Evolutionary conservation across 2,329 filamentous ascomycete genomes (phyloP).

Genomic region (Amphichorda felina): DNA sequence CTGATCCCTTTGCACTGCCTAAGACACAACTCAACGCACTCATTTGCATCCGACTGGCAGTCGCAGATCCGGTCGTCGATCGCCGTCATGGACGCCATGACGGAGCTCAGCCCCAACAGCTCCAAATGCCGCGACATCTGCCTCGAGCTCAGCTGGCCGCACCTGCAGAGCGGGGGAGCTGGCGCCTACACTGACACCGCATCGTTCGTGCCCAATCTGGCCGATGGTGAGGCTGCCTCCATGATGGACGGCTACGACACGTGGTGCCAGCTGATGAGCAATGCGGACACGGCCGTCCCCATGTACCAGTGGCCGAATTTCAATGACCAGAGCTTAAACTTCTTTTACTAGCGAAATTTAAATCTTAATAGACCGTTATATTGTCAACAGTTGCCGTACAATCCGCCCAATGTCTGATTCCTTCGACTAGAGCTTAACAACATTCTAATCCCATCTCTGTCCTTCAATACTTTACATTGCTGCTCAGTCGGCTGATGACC

Average conservation of each 20-base stretch:
- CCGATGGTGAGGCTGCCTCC: slow-evolving; percentile 8
- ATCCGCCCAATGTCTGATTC: too few species aligned
- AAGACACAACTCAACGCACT: not conserved
- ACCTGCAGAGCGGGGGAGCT: slow-evolving; percentile 3
- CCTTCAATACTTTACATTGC: too few species aligned
- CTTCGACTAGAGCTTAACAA: too few species aligned
- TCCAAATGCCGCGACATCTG: slow-evolving; percentile 10
- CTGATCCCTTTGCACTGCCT: slow-evolving; percentile 3
- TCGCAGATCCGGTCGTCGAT: slow-evolving; percentile 8
- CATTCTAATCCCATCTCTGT: too few species aligned
- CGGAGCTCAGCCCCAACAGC: slow-evolving; percentile 9
- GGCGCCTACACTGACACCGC: not conserved
- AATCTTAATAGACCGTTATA: too few species aligned
- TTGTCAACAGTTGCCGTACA: too few species aligned
- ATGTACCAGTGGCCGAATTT: slow-evolving; percentile 7
- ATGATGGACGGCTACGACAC: slow-evolving; percentile 9
- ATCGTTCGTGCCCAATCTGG: slow-evolving; percentile 5
- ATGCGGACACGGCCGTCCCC: slow-evolving; percentile 5
- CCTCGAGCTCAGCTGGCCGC: slow-evolving; percentile 9
- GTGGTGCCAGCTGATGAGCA: slow-evolving; percentile 9
- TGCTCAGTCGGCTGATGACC: too few species aligned
- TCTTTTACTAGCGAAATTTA: not conserved
- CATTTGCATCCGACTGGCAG: slow-evolving; percentile 1
- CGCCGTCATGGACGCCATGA: slow-evolving; percentile 8
- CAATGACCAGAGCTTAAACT: slow-evolving; percentile 1